A percentile compares a stretch with the other conserved stretches of the same genome.
Evolutionary conservation across 2,329 filamentous ascomycete genomes (phyloP).

Genomic region (Phaeomoniella chlamydospora): DNA sequence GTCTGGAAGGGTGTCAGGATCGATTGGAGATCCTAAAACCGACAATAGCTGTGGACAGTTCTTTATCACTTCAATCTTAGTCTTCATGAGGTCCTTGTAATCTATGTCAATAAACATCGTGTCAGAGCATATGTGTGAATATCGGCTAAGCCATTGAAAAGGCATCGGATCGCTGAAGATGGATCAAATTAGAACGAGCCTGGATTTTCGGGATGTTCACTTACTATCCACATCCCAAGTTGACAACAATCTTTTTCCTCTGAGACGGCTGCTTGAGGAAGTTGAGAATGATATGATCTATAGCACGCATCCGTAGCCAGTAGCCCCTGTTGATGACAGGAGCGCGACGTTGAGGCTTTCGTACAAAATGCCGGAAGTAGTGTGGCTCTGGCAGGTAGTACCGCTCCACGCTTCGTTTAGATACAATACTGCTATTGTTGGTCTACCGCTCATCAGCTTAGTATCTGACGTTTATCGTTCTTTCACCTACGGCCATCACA

Average conservation of each 20-base stretch:
- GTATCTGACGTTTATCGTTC: not conserved
- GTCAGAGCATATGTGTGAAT: conserved; percentile 41
- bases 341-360: conserved; percentile 67
- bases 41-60: conserved; percentile 25
- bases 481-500: not conserved
- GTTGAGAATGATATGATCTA: conserved; percentile 58
- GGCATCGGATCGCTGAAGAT: conserved; percentile 63
- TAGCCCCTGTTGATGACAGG: conserved; percentile 85
- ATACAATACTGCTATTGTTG: conserved; percentile 83
- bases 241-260: conserved; percentile 58
- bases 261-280: conserved; percentile 49
- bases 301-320: conserved; percentile 69
- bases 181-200: conserved; percentile 4
- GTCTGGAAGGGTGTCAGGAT: conserved; percentile 19
- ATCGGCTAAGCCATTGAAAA: conserved; percentile 63
- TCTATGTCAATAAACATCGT: conserved; percentile 72
- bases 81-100: conserved; percentile 63
- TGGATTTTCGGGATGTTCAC: conserved; percentile 19
- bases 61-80: conserved; percentile 56
- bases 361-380: conserved; percentile 79
- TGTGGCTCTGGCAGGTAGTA: conserved; percentile 71
- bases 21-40: conserved; percentile 6
- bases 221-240: conserved; percentile 82
- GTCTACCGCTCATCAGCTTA: conserved; percentile 34
- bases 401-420: conserved; percentile 83